A percentile compares a stretch with the other conserved stretches of the same genome.
Conservation (phyloP, 257 asterid species). For the Jacaranda mimosifolia region DNA sequence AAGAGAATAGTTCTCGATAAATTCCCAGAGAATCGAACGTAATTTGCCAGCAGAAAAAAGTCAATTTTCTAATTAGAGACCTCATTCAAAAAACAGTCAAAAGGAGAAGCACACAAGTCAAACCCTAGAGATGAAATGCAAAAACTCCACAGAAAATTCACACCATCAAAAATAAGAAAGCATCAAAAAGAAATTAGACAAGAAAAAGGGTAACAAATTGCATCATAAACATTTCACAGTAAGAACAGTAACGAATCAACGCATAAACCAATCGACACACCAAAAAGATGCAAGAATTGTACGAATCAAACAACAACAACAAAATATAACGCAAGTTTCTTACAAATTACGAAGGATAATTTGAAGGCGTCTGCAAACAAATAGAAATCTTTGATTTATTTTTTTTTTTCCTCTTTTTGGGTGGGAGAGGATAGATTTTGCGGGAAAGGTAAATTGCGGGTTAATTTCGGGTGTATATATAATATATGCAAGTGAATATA, state of each 20-base stretch:
- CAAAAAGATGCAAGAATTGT: not conserved
- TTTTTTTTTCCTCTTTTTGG: slow-evolving; percentile 22
- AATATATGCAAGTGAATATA: slow-evolving; percentile 23
- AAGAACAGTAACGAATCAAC: slow-evolving; percentile 20
- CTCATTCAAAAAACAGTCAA: slow-evolving; percentile 30
- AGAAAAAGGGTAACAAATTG: slow-evolving; percentile 23
- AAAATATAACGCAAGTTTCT: slow-evolving; percentile 24
- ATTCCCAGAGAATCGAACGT: slow-evolving; percentile 4
- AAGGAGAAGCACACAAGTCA: slow-evolving; percentile 39
- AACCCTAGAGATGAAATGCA: slow-evolving; percentile 43
- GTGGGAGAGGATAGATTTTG: slow-evolving; percentile 38
- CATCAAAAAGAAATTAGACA: not conserved
- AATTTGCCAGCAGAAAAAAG: slow-evolving; percentile 6
- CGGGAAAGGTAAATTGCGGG: slow-evolving; percentile 45
- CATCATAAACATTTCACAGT: slow-evolving; percentile 19
- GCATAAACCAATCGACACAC: slow-evolving; percentile 23
- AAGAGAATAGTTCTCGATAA: not conserved
- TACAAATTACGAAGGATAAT: slow-evolving; percentile 43
- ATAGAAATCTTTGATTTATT: slow-evolving; percentile 39
- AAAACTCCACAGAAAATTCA: slow-evolving; percentile 8
- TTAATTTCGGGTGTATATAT: slow-evolving; percentile 35
- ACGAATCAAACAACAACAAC: not conserved
- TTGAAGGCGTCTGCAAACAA: slow-evolving; percentile 42
- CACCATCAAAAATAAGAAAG: not conserved
- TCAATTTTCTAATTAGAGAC: slow-evolving; percentile 11